phyloP scores from a whole-genome alignment of 768 basidiomycete genomes.

The Rhizopogon sp. region DNA sequence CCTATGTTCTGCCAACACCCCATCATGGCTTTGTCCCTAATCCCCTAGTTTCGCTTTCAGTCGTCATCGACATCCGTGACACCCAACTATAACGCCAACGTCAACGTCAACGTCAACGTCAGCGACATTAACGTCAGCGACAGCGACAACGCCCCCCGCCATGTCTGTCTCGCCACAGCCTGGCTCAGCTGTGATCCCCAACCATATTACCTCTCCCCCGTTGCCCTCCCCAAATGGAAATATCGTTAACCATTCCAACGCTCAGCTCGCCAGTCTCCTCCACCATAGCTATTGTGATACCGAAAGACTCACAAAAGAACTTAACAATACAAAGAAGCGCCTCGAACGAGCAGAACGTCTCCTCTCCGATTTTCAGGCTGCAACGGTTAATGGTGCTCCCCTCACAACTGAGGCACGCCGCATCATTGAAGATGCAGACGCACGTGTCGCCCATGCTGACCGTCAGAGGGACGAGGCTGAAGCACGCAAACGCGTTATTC shows the following conservation, averaged over 20 bases:
- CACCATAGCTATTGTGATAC: conserved; percentile 46
- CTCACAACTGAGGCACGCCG: conserved; percentile 30
- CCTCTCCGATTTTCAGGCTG: conserved; percentile 22
- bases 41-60: neutral
- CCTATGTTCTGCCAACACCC: neutral
- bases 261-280: conserved; percentile 56
- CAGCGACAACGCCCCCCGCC: neutral
- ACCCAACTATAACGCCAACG: neutral
- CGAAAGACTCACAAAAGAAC: conserved; percentile 48
- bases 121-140: neutral
- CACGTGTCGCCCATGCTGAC: conserved; percentile 47
- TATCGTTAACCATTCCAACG: conserved; percentile 29
- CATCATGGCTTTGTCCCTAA: conserved; percentile 1
- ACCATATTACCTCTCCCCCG: conserved; percentile 7
- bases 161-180: conserved; percentile 20
- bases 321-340: conserved; percentile 34
- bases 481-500: conserved; percentile 36
- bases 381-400: conserved; percentile 12
- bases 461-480: conserved; percentile 51
- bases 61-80: conserved; percentile 12
- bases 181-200: conserved; percentile 1
- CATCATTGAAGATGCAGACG: conserved; percentile 41
- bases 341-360: conserved; percentile 53
- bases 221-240: conserved; percentile 13
- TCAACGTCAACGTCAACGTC: conserved; percentile 1